Evolutionary conservation across 2,329 filamentous ascomycete genomes (phyloP), one percentile per base, ranked within the genome.

Genomic region (Cladosporium sp.): DNA sequence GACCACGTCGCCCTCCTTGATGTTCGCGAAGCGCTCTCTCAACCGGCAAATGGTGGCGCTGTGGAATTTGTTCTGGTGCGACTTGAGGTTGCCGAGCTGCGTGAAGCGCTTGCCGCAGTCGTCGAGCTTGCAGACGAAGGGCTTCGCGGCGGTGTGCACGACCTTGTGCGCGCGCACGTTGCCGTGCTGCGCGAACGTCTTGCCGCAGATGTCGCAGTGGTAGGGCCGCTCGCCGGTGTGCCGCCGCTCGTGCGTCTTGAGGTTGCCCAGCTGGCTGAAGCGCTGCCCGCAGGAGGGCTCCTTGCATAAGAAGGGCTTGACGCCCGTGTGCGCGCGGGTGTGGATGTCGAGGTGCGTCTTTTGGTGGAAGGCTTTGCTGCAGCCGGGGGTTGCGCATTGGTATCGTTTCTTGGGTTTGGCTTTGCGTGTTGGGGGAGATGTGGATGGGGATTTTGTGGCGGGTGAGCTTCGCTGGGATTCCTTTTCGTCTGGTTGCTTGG

Each of bases 291-390:
- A 97, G 4, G 79, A 78, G 3, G 82, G 78, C 58, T 87, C 79
- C 58, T 82, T 84, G 74, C 89, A 95, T 16, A 95, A 86, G 68
- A 92, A 96, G 55, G 92, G 92, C 68, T 90, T 93, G 50, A 87
- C 83, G 13, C 93, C 93, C 2, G 89, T 95, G 70, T 98, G 93
- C 4, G 87, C 85, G 58, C 91, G 81, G 43, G 82, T 84, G 68
- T 98, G 93, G 45, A 95, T 96, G 56, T 93, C 87, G 9, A 96
- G 78, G 63, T 97, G 92, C 1, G 91, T 95, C 72, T 92, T 95
- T 66, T 97, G 92, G 55, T 82, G 83, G 69, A 96, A 97, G 56
- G 80, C 83, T 74, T 93, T 95, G 61, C 78, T 76, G 69, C 92
- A 97, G 38, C 81, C 81, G 7, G 83, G 79, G 37, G 89, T 77